Evolutionary conservation across 2,329 filamentous ascomycete species (phyloP).

Genomic region (Colletotrichum somersetense): DNA sequence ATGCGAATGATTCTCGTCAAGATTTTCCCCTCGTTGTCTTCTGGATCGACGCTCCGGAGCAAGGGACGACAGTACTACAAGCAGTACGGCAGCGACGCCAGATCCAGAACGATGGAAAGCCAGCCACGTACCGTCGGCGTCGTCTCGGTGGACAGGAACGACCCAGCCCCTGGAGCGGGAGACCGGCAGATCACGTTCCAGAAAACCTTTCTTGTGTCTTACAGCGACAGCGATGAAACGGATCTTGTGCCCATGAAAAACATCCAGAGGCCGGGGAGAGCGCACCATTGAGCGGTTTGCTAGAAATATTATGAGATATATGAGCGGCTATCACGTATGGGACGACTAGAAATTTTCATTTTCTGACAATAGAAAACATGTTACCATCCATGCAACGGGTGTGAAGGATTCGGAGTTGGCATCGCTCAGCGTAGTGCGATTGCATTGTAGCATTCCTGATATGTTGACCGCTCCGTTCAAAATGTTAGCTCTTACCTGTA

Average conservation of each 20-base stretch:
- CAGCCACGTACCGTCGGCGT: constrained; percentile 22
- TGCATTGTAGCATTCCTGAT: no score
- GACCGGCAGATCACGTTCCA: constrained; percentile 48
- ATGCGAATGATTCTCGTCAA: constrained; percentile 48
- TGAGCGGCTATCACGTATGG: not conserved
- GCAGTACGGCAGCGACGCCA: constrained; percentile 35
- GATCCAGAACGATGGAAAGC: constrained; percentile 18
- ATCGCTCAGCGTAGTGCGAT: no score
- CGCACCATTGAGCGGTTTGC: not conserved
- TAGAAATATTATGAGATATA: not conserved
- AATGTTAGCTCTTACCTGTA: no score
- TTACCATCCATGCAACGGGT: not conserved
- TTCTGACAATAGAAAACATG: not conserved
- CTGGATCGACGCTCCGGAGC: constrained; percentile 39
- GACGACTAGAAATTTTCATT: not conserved
- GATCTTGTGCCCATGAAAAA: constrained; percentile 50
- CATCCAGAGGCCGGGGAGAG: constrained; percentile 29
- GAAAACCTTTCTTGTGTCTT: constrained; percentile 53
- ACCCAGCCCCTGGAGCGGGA: constrained; percentile 7
- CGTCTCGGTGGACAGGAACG: constrained; percentile 23
- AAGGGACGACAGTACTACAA: constrained; percentile 36
- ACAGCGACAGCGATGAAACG: constrained; percentile 48
- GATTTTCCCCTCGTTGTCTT: constrained; percentile 48
- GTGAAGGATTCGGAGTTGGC: no score
- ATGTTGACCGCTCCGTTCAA: no score